These are phyloP conservation scores for Curvularia spicifera DNA, from an alignment of 2,329 filamentous ascomycete genomes.

Conservation along the genomic window DNA sequence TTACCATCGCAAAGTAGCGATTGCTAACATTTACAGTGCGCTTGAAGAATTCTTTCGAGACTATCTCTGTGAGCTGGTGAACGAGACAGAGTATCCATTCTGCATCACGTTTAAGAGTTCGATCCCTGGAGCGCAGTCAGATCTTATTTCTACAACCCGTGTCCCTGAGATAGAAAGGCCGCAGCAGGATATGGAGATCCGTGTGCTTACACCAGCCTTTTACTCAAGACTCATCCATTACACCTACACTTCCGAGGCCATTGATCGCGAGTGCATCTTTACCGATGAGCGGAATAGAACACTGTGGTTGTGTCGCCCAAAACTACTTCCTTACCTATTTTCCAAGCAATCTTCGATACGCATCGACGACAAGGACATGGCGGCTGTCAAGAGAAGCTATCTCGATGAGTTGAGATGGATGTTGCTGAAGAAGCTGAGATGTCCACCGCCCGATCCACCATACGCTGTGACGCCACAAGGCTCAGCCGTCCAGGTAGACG, in stretches of 20 bases:
- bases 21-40: constrained; percentile 25
- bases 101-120: constrained; percentile 62
- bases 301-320: constrained; percentile 62
- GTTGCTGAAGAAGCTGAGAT: constrained; percentile 48
- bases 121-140: constrained; percentile 46
- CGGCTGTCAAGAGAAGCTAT: constrained; percentile 12
- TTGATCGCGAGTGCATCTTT: constrained; percentile 64
- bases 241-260: constrained; percentile 65
- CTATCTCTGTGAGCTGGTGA: constrained; percentile 57
- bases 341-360: constrained; percentile 33
- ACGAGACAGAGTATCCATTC: constrained; percentile 54
- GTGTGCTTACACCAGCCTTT: constrained; percentile 68
- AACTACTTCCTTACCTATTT: constrained; percentile 53
- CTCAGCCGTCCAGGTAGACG: constrained; percentile 30
- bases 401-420: constrained; percentile 47
- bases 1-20: not conserved
- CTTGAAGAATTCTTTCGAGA: constrained; percentile 50
- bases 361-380: constrained; percentile 38
- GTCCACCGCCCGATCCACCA: constrained; percentile 48
- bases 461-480: constrained; percentile 41
- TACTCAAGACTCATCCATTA: constrained; percentile 72
- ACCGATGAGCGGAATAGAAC: constrained; percentile 64
- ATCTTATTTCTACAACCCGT: constrained; percentile 33
- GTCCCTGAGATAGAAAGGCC: constrained; percentile 8
- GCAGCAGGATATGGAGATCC: constrained; percentile 59